phyloP scores from a whole-genome alignment of 306 rosid species.

The Vigna mungo region DNA sequence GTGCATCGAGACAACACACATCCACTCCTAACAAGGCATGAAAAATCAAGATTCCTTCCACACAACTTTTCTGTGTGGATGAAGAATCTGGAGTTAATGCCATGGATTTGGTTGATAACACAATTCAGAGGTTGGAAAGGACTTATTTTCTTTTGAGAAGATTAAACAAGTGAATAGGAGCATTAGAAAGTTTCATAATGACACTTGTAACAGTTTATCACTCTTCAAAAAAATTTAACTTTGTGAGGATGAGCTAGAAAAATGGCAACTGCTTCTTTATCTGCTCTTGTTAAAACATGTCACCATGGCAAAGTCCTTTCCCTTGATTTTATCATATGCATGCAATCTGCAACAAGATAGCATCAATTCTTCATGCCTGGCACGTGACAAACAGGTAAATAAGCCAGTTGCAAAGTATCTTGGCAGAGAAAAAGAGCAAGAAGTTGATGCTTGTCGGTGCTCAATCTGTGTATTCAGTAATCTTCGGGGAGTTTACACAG shows the following conservation, averaged over 20 bases:
- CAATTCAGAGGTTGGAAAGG: constrained; percentile 11
- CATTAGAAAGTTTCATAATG: constrained; percentile 17
- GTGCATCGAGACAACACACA: constrained; percentile 54
- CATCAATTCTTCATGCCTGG: constrained; percentile 39
- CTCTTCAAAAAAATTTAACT: neutral
- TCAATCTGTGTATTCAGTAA: constrained; percentile 35
- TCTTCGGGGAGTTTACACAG: neutral
- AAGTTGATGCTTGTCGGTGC: constrained; percentile 36
- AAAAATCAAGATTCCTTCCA: constrained; percentile 55
- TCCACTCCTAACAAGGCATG: constrained; percentile 46
- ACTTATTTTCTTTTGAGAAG: constrained; percentile 12
- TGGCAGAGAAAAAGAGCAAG: constrained; percentile 33
- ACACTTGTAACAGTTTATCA: constrained; percentile 1
- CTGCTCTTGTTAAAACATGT: constrained; percentile 26
- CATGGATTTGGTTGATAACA: constrained; percentile 22
- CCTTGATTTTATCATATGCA: constrained; percentile 33
- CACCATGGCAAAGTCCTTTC: constrained; percentile 26
- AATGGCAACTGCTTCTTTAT: constrained; percentile 1
- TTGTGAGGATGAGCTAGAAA: neutral
- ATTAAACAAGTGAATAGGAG: constrained; percentile 7
- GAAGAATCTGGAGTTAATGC: constrained; percentile 43
- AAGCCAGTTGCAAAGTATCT: constrained; percentile 33
- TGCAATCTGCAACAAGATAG: constrained; percentile 34
- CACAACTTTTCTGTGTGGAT: constrained; percentile 47
- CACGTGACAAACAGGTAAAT: constrained; percentile 33